These are phyloP conservation scores for Suillus occidentalis DNA, from an alignment of 768 basidiomycete genomes.

Conservation along the genomic window DNA sequence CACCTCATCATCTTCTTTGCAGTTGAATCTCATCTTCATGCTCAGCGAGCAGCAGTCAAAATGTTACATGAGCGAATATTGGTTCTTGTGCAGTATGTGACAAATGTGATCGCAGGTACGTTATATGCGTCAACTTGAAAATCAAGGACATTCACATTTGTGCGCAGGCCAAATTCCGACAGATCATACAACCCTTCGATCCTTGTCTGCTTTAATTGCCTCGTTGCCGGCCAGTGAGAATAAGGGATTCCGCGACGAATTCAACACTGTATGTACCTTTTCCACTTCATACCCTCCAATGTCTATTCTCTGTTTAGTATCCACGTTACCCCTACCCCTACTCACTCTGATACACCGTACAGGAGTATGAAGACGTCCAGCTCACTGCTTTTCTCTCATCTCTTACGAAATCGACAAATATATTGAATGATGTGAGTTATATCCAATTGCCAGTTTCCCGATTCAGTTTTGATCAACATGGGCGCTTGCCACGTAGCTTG, in stretches of 20 bases:
- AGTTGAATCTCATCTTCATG: slow-evolving; percentile 91
- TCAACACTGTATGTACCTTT: slow-evolving; percentile 64
- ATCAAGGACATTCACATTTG: slow-evolving; percentile 1
- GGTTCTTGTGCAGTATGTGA: slow-evolving; percentile 84
- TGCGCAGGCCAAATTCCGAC: slow-evolving; percentile 63
- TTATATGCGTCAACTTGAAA: background rate
- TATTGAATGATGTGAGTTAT: slow-evolving; percentile 82
- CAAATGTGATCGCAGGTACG: slow-evolving; percentile 71
- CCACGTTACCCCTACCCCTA: background rate
- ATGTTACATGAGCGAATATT: slow-evolving; percentile 94
- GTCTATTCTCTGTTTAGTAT: background rate
- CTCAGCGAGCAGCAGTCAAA: slow-evolving; percentile 92
- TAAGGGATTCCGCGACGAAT: slow-evolving; percentile 82
- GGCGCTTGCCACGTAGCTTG: slow-evolving; percentile 45
- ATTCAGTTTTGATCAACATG: slow-evolving; percentile 13
- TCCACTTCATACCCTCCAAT: background rate
- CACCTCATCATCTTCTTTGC: slow-evolving; percentile 9
- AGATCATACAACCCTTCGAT: slow-evolving; percentile 81
- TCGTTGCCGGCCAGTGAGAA: slow-evolving; percentile 87
- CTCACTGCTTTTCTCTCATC: slow-evolving; percentile 86
- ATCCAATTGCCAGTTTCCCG: slow-evolving; percentile 5
- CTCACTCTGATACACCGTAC: slow-evolving; percentile 5
- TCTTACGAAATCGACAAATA: slow-evolving; percentile 84
- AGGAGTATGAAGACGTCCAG: slow-evolving; percentile 98
- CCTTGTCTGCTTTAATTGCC: slow-evolving; percentile 82